Evolutionary conservation across 164 flowering plant genomes (phyloP), one percentile per base, ranked within the genome.

Genomic region (grape (Vitis vinifera)): DNA sequence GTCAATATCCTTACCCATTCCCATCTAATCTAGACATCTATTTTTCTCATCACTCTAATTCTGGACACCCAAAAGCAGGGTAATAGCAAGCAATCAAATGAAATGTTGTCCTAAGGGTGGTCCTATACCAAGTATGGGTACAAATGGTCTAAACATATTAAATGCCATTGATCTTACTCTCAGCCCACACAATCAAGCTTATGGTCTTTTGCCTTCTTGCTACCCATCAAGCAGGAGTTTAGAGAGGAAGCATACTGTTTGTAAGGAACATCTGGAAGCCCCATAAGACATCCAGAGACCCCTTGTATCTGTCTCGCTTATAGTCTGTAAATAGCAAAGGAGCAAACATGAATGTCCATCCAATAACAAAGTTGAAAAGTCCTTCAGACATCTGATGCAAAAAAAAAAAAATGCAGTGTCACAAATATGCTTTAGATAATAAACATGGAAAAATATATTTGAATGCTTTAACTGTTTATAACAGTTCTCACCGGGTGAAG

Each of bases 261-360:
- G 99, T 95, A 67, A 95, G 98, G 87, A 95, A 88, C 97, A 89
- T 91, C 84, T 91, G 96, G 31, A 89, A 62, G 71, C 93, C 94
- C 99, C 99, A 95, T 58, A 95, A 74, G 30, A 90, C 69, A 65
- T 90, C 99, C 1, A 93, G 78, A 23, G 97, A 95, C 30, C 92
- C 86, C 78, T 77, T 88, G 84, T 79, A 91, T 81, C 92, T 81
- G 72, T 83, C 89, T 72, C 88, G 81, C 74, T 73, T 84, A 16
- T 75, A 51, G 76, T 95, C 99, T 13, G 92, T 91, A 88, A 82
- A 95, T 10, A 95, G 81, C 79, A 95, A 74, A 51, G 99, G 98
- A 66, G 97, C 97, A 83, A 90, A 95, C 97, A 95, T 82, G 77
- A 93, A 77, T 3, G 98, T 95, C 98, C 97, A 95, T 15, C 85